These are phyloP conservation scores for Magnolia kwangsiensis DNA, from an alignment of 164 flowering plant species.

Conservation along the genomic window DNA sequence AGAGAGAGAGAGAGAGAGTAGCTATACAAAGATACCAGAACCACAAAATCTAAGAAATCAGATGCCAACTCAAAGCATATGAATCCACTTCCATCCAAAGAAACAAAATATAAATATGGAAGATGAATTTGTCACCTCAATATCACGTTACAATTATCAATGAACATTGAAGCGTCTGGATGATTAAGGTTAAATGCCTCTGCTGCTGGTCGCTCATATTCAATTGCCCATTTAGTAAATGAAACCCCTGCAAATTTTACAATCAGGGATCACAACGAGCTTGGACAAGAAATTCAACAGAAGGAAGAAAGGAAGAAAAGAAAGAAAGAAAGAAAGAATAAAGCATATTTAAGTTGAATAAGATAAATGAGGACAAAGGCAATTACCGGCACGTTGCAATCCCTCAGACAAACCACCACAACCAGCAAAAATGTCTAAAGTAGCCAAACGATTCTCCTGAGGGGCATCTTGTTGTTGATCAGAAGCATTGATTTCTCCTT, in stretches of 20 bases:
- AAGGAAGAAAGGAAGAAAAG: too few relatives aligned
- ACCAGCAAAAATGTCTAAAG: slow-evolving; percentile 96
- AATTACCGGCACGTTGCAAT: slow-evolving; percentile 62
- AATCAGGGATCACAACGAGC: slow-evolving; percentile 5
- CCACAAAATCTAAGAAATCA: neutral
- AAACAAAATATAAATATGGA: neutral
- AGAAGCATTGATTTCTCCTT: slow-evolving; percentile 44
- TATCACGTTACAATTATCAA: slow-evolving; percentile 88
- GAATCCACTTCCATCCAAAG: neutral
- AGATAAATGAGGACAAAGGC: neutral
- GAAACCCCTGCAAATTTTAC: slow-evolving; percentile 54
- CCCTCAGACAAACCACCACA: slow-evolving; percentile 99
- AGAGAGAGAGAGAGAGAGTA: neutral
- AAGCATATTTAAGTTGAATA: neutral
- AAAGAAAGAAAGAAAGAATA: too few relatives aligned
- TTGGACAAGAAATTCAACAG: neutral
- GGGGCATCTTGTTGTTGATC: slow-evolving; percentile 22
- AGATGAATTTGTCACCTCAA: slow-evolving; percentile 36
- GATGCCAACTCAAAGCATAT: neutral
- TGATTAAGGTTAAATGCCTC: slow-evolving; percentile 86
- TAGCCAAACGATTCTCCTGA: slow-evolving; percentile 44
- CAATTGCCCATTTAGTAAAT: slow-evolving; percentile 92
- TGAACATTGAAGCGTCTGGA: slow-evolving; percentile 59
- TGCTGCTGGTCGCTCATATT: slow-evolving; percentile 92
- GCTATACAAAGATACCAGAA: neutral